Evolutionary conservation across 2,329 filamentous ascomycete genomes (phyloP), one percentile per base, ranked within the genome.

Genomic region (Fusarium camptoceras): DNA sequence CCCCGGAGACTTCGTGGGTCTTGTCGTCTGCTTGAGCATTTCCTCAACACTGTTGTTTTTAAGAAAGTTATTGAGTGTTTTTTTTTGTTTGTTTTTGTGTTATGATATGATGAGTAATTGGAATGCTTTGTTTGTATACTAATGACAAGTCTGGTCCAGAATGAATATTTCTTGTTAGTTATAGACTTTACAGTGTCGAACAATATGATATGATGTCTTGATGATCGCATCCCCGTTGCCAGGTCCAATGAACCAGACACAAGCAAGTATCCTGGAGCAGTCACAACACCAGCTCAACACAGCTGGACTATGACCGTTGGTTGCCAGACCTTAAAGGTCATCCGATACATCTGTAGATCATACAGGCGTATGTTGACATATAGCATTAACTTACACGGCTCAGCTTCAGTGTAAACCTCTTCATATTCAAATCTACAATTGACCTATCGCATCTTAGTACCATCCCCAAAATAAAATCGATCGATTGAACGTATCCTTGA

Each of bases 341-440:
- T 18, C n/a, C 34, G n/a, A 12, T n/a, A 37, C 34, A n/a, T 37
- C 34, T 37, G 34, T 37, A 30, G 34, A 37, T 37, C 34, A 42
- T 37, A 4, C 8, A 24, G 9, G 4, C n/a, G 14, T n/a, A 24
- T 16, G 5, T 3, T 12, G 22, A 16, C 24, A 37, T 12, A n/a
- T 24, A 14, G 11, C 14, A 18, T 39, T 50, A 31, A 30, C 43
- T 16, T 28, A 20, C 14, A 34, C 24, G 27, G 22, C 41, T 11
- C 5, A 50, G 6, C 30, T 37, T 24, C n/a, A 15, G 27, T 49
- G 30, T 14, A 31, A 66, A 42, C 31, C 24, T 43, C 14, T 8
- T 53, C n/a, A 14, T 49, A 60, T 60, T 66, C 54, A 66, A 60
- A 16, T 51, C 63, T 59, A 65, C 46, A 18, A 42, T 5, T 34